Evolutionary conservation across 495 filamentous ascomycete genomes (phyloP).

Genomic region (Barbatosphaeria neglecta): DNA sequence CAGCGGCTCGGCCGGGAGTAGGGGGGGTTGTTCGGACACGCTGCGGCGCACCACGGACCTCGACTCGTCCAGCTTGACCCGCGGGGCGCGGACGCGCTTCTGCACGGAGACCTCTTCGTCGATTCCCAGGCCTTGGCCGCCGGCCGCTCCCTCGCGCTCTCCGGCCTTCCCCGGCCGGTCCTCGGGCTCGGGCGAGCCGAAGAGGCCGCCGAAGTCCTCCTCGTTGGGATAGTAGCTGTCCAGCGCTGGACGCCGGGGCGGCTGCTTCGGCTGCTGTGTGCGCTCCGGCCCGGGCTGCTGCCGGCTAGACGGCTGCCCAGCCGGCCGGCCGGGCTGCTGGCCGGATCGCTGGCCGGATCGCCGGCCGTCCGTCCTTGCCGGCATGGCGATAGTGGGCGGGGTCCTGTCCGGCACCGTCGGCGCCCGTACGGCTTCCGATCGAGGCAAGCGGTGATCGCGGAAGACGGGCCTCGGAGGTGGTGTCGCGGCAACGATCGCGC

Average conservation of each 20-base stretch:
- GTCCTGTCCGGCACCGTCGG: no score
- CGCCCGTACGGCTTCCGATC: no score
- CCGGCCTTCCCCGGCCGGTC: conserved; percentile 22
- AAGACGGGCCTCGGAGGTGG: no score
- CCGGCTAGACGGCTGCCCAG: background rate
- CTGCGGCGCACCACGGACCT: conserved; percentile 1
- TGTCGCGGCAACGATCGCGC: no score
- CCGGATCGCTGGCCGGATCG: background rate
- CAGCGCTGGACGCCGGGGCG: conserved; percentile 38
- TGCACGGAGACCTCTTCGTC: conserved; percentile 77
- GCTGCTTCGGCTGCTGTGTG: conserved; percentile 2
- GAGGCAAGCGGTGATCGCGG: no score
- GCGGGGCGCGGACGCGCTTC: conserved; percentile 55
- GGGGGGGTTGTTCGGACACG: background rate
- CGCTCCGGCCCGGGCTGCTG: no score
- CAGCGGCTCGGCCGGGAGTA: no score
- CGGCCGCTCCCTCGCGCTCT: conserved; percentile 22
- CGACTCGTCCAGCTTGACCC: conserved; percentile 77
- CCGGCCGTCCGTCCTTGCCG: background rate
- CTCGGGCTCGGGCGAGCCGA: conserved; percentile 18
- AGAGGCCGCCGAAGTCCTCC: conserved; percentile 25
- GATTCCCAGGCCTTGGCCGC: conserved; percentile 62
- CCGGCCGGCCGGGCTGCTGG: conserved; percentile 8
- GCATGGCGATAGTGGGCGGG: no score
- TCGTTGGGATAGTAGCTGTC: conserved; percentile 61